Evolutionary conservation across 371 early-diverging fungal genomes (phyloP).

Genomic region (Globomyces sp.): DNA sequence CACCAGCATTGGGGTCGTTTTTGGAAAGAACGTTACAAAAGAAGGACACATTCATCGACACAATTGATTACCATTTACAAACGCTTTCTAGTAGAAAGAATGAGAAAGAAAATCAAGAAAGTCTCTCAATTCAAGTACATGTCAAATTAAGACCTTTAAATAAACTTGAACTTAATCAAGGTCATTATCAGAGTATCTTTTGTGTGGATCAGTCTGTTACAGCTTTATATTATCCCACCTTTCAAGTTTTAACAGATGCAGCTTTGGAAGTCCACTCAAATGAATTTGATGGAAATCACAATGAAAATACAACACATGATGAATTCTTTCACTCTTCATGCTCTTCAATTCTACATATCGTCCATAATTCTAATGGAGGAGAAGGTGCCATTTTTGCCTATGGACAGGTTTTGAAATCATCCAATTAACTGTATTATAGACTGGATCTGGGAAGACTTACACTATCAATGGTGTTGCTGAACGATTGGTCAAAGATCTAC

Average conservation of each 20-base stretch:
- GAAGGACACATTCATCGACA: too few relatives aligned
- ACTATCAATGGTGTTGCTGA: slow-evolving; percentile 48
- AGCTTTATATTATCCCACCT: slow-evolving; percentile 4
- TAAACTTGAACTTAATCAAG: too few relatives aligned
- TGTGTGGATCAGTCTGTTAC: neutral
- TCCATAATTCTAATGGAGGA: slow-evolving; percentile 42
- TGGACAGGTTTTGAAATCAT: slow-evolving; percentile 37
- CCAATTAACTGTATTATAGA: slow-evolving; percentile 15
- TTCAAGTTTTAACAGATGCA: slow-evolving; percentile 14
- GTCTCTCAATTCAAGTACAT: too few relatives aligned
- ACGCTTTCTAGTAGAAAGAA: too few relatives aligned
- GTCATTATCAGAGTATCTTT: too few relatives aligned
- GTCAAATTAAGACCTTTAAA: too few relatives aligned
- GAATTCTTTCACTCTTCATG: neutral
- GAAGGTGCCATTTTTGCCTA: slow-evolving; percentile 53
- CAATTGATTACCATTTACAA: too few relatives aligned
- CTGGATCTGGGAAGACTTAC: slow-evolving; percentile 62
- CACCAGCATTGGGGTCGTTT: too few relatives aligned
- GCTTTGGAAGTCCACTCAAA: slow-evolving; percentile 2
- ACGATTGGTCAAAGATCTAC: neutral
- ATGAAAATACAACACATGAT: neutral
- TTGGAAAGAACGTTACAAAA: too few relatives aligned
- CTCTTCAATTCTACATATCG: slow-evolving; percentile 15
- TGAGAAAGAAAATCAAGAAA: too few relatives aligned
- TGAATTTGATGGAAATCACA: slow-evolving; percentile 4